These are phyloP conservation scores for Aphanocladium album DNA, from an alignment of 2,329 filamentous ascomycete species.

Conservation along the genomic window DNA sequence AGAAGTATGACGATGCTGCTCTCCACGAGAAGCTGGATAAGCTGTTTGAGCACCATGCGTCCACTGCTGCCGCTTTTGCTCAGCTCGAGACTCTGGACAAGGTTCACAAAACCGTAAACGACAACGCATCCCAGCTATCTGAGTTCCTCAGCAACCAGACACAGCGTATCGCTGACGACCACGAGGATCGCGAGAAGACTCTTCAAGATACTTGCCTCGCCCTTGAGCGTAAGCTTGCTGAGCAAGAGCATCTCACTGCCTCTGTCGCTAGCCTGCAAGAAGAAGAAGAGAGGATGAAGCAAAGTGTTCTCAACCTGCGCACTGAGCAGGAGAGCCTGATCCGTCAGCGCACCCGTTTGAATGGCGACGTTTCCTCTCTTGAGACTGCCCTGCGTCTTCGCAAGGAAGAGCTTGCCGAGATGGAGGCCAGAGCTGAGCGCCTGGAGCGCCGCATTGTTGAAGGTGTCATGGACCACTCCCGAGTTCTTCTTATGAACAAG, in stretches of 20 bases:
- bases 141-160: constrained; percentile 76
- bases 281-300: constrained; percentile 49
- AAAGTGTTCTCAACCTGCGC: constrained; percentile 53
- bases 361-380: constrained; percentile 81
- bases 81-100: constrained; percentile 81
- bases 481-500: constrained; percentile 77
- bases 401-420: constrained; percentile 82
- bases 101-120: constrained; percentile 81
- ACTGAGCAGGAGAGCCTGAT: constrained; percentile 70
- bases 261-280: constrained; percentile 47
- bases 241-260: constrained; percentile 58
- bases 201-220: constrained; percentile 74
- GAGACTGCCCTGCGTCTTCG: constrained; percentile 86
- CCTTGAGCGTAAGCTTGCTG: constrained; percentile 68
- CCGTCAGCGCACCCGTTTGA: constrained; percentile 72
- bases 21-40: constrained; percentile 24
- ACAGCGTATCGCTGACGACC: constrained; percentile 67
- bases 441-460: constrained; percentile 91
- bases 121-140: constrained; percentile 77
- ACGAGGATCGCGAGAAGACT: constrained; percentile 72
- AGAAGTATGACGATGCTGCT: constrained; percentile 9
- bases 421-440: constrained; percentile 83
- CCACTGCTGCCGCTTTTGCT: constrained; percentile 62
- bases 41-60: constrained; percentile 45
- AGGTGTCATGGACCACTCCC: constrained; percentile 92